Evolutionary conservation across 2,329 filamentous ascomycete species (phyloP), one percentile per base, ranked within the genome.

Genomic region (Fusarium gaditjirri): DNA sequence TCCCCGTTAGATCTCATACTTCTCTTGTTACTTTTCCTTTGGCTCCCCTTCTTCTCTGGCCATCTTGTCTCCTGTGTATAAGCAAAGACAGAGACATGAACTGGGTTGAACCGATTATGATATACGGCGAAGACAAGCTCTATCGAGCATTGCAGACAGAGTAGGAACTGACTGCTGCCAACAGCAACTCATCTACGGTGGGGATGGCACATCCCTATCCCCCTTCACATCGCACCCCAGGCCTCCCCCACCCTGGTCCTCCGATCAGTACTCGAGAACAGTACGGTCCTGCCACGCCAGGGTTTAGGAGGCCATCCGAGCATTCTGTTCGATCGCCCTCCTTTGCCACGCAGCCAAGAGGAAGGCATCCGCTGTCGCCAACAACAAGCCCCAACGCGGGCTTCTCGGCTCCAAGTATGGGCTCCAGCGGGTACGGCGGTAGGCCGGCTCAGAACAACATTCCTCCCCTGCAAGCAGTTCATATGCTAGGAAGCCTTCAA

Each of bases 131-230:
- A 56, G 55, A 59, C 42, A 68, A 29, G 44, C 42, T 43, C 49
- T 53, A 57, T 52, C 38, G 25, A 60, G 50, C 38, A 49, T 47
- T 61, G 65, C 47, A 50, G 56, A 54, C 52, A 53, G 62, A 54
- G 41, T 59, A 67, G 42, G 62, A 70, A 73, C 71, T 77, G 60
- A 78, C 74, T 66, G 68, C 58, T 43, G 52, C 58, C 76, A 80
- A 75, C 77, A 88, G 83, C 81, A 87, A 81, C 79, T 83, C 82
- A 63, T 82, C 87, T 61, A 84, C 85, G 67, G 83, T 84, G 83
- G 86, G 86, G 77, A 89, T 90, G 86, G 85, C 86, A 83, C 86
- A 88, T 85, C 83, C 83, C 81, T 87, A 86, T 79, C 84, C 75
- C 62, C 78, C 77, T 68, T 76, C 75, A 53, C 77, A 79, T 73